Base-by-base conservation (phyloP, 495 filamentous ascomycete species). In the Penicillium ochrochloron region DNA sequence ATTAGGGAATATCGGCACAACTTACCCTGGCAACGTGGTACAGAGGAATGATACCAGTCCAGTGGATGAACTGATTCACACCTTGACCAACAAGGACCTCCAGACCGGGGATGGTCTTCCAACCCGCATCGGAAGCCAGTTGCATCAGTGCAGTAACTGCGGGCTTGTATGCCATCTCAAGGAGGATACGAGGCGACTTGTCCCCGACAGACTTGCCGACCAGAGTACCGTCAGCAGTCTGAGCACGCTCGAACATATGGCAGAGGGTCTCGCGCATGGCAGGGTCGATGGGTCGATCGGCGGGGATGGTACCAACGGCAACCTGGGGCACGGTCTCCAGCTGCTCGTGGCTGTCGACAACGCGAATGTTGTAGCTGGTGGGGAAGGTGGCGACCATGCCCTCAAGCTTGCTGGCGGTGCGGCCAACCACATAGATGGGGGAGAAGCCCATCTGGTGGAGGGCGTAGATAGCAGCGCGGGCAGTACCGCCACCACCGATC, bases 161-260 rank as follows among this genome's bases (percentile, higher is more conserved):
- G 29, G 95, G 96, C 74, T 90, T 96, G 75, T 99, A 99, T 5
- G 95, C 94, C 95, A 99, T 97, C 80, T 99, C 95, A 2, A 97
- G 78, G 60, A 97, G 78, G 34, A 96, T 87, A 34, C 84, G 82
- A 7, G 69, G 72, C 11, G 73, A 72, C 35, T 81, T 73, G 1
- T 42, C 48, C 1, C 69, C 71, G 14, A 71, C 46, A 9, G 65
- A 60, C 68, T 73, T 76, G 65, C 72, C 64, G 7, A 75, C 57
- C 11, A 65, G 39, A 0, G 64, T 74, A 17, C 67, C 71, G 58
- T 81, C 78, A n/a, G 65, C 57, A 65, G 78, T 67, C 66, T 80
- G 80, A 19, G 78, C 71, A 56, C 73, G 77, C 62, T 84, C 80
- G 63, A 84, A 82, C 64, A 99, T 84, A 11, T 91, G 67, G 51